Percentiles rank a stretch among this genome's conserved stretches.
phyloP scores from a whole-genome alignment of 139 green algal species.

The Dunaliella primolecta region DNA sequence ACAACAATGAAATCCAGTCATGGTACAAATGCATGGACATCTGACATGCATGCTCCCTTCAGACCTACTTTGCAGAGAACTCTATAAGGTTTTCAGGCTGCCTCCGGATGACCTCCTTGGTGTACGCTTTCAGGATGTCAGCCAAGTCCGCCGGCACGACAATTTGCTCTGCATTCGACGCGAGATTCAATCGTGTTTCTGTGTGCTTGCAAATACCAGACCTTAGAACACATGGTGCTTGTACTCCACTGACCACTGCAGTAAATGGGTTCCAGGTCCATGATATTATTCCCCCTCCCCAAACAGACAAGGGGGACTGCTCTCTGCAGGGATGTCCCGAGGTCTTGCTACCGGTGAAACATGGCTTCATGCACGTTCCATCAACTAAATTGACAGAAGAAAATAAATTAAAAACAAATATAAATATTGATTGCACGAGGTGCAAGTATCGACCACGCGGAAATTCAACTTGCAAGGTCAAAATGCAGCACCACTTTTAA shows the following conservation, averaged over 20 bases:
- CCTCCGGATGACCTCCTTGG: slow-evolving; percentile 74
- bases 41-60: not conserved
- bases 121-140: slow-evolving; percentile 77
- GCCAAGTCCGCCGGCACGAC: slow-evolving; percentile 66
- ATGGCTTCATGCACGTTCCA: no score
- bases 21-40: not conserved
- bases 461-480: no score
- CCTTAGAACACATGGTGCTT: not conserved
- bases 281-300: no score
- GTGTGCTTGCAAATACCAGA: not conserved
- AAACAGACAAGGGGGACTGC: no score
- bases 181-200: not conserved
- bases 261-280: slow-evolving; percentile 66
- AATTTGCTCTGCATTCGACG: slow-evolving; percentile 51
- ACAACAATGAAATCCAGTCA: no score
- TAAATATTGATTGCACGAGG: no score
- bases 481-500: no score
- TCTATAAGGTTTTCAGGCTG: slow-evolving; percentile 64
- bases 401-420: no score
- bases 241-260: slow-evolving; percentile 57
- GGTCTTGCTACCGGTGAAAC: no score
- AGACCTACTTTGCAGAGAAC: slow-evolving; percentile 61
- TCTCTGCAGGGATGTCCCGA: no score
- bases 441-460: no score
- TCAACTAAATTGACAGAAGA: no score